Base-by-base conservation (phyloP, 2,329 filamentous ascomycete genomes). In the Cladophialophora chaetospira region DNA sequence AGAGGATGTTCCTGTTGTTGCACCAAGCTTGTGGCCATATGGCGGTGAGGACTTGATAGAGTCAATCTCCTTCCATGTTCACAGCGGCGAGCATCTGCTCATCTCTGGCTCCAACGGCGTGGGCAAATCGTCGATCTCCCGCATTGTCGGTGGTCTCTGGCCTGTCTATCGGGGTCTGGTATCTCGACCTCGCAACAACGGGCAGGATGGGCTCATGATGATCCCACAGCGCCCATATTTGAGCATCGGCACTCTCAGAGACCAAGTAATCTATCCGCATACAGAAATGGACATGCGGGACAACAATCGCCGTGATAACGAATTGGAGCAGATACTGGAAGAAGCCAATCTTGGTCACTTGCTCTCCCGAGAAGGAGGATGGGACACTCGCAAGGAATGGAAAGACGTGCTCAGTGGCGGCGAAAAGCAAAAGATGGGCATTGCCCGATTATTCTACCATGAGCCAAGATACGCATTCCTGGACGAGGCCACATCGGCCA, bases 231-330 rank as follows among this genome's bases (percentile, higher is more conserved):
- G 93, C 13, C 91, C 93, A 0, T 97, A 97, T 68, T 83, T 97
- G 29, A 93, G 87, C 71, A 88, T 93, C 19, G 94, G 94, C 31
- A 97, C 94, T 1, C 79, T 97, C 8, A 88, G 94, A 23, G 95
- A 99, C 68, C 95, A 99, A 75, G 91, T 99, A 67, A 97, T 97
- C 69, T 99, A 99, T 66, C 94, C 94, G 0, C 91, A 99, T 67
- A 93, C 91, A 5, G 93, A 96, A 70, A 78, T 92, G 38, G 94
- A 99, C 67, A 97, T 99, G 94, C 87, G 85, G 26, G 86, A 89
- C 57, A 87, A 88, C 60, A 85, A 88, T 13, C 86, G 87, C 66
- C 84, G 83, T 2, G 94, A 99, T 70, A 79, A 84, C 28, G 89
- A 96, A 63, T 81, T 99, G 17, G 84, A 87, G 69, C 79, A 79